phyloP scores from a whole-genome alignment of 495 filamentous ascomycete genomes.

The Aspergillus affinis region DNA sequence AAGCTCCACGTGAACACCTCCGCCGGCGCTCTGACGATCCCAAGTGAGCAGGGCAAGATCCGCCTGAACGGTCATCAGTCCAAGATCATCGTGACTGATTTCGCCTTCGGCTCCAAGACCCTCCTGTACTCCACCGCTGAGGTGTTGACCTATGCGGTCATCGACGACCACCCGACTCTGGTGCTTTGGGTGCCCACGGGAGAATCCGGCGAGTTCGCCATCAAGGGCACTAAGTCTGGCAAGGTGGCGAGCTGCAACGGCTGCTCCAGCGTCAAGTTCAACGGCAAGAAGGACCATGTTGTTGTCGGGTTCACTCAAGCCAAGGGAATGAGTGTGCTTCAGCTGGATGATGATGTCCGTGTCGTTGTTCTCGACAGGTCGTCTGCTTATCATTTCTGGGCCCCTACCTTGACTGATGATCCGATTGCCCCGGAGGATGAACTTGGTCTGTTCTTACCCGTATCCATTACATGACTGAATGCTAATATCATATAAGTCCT shows the following conservation, averaged over 20 bases:
- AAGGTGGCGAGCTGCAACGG: slow-evolving; percentile 30
- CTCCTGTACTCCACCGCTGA: slow-evolving; percentile 63
- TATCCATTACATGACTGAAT: background rate
- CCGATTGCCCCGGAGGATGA: slow-evolving; percentile 47
- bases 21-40: slow-evolving; percentile 48
- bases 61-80: slow-evolving; percentile 58
- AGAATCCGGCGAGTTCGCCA: slow-evolving; percentile 54
- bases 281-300: slow-evolving; percentile 30
- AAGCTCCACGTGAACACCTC: slow-evolving; percentile 55
- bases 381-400: slow-evolving; percentile 57
- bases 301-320: slow-evolving; percentile 45
- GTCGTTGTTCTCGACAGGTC: slow-evolving; percentile 53
- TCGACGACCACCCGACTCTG: slow-evolving; percentile 48
- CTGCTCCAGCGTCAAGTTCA: slow-evolving; percentile 41
- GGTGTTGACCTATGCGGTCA: slow-evolving; percentile 50
- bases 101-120: slow-evolving; percentile 47
- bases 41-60: slow-evolving; percentile 37
- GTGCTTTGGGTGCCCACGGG: slow-evolving; percentile 55
- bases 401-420: slow-evolving; percentile 51
- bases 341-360: slow-evolving; percentile 42
- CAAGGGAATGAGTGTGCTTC: slow-evolving; percentile 45
- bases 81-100: slow-evolving; percentile 62
- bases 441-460: slow-evolving; percentile 39
- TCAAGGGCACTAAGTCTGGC: slow-evolving; percentile 46
- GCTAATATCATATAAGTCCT: slow-evolving; percentile 41